Base-by-base conservation (phyloP, 2,329 filamentous ascomycete species). In the Diaporthe sp. region DNA sequence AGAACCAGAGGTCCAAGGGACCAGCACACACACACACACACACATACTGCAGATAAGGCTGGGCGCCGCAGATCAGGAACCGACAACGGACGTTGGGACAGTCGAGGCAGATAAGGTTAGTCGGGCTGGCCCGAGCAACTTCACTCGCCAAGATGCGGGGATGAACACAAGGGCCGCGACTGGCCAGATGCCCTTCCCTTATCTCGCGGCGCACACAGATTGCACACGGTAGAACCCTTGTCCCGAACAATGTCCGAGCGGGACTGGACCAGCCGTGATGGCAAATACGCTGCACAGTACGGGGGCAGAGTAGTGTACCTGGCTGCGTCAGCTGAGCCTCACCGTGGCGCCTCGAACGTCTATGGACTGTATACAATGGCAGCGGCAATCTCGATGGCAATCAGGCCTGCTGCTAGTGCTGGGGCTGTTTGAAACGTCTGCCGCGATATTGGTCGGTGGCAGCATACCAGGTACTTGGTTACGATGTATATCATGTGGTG, bases 31-130 rank as follows among this genome's bases (percentile, higher is more conserved):
- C 12, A 52, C 42, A 25, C 61, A 25, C 42, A 17, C 40, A 42
- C 40, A 42, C 40, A 42, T 30, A 25, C 15, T 40, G n/a, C 64
- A 68, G 64, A 68, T 68, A 54, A 68, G 64, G 64, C 64, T 68
- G 30, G 64, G 64, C 64, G 47, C 33, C 47, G 64, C 64, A 68
- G 64, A 68, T 68, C 64, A 68, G 64, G 64, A 68, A 68, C 64
- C 64, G 64, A 68, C 64, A 68, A 68, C 64, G 64, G 64, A 68
- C 64, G 64, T 68, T 68, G 45, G 47, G 33, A 54, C 64, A 50
- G 64, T 68, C 64, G 7, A 40, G 64, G 64, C 64, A 68, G 64
- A 68, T 68, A 68, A 68, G 64, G 64, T 68, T 68, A 68, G 64
- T 68, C 64, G 64, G 64, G 64, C 64, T 68, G 64, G 45, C 64